These are phyloP conservation scores for Erigeron canadensis DNA, from an alignment of 129 eudicot species.

Conservation along the genomic window DNA sequence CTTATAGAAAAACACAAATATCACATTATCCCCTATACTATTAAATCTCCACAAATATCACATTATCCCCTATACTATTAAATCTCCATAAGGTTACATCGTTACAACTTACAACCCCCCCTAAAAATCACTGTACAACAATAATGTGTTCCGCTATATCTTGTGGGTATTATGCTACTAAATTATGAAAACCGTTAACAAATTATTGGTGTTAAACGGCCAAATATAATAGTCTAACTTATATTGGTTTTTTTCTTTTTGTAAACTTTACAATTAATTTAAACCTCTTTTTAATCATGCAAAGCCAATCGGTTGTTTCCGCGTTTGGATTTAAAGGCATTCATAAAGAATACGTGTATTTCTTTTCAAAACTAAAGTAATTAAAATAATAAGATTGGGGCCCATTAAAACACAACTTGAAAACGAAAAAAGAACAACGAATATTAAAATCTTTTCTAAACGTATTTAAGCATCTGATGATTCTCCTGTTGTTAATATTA, in stretches of 20 bases:
- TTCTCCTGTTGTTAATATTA: constrained; percentile 2
- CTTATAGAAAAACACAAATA: too few species aligned
- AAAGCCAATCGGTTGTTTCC: constrained; percentile 28
- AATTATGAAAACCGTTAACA: not conserved
- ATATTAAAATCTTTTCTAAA: not conserved
- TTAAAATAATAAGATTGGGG: not conserved
- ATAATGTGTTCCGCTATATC: too few species aligned
- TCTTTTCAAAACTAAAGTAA: not conserved
- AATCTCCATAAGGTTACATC: too few species aligned
- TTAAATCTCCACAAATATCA: too few species aligned
- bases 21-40: too few species aligned
- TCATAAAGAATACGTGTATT: constrained; percentile 18
- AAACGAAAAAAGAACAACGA: not conserved
- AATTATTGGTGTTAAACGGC: constrained; percentile 19
- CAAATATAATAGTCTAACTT: not conserved
- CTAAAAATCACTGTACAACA: too few species aligned
- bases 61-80: too few species aligned
- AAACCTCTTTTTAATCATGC: not conserved
- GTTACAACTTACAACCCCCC: too few species aligned
- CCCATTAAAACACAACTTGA: constrained; percentile 4
- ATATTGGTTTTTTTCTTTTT: not conserved
- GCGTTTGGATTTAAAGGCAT: constrained; percentile 22
- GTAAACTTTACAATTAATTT: not conserved
- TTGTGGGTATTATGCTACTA: too few species aligned
- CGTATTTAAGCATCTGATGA: not conserved